Evolutionary conservation across 345 rosid species (phyloP).

Genomic region (Sisymbrium altissimum): DNA sequence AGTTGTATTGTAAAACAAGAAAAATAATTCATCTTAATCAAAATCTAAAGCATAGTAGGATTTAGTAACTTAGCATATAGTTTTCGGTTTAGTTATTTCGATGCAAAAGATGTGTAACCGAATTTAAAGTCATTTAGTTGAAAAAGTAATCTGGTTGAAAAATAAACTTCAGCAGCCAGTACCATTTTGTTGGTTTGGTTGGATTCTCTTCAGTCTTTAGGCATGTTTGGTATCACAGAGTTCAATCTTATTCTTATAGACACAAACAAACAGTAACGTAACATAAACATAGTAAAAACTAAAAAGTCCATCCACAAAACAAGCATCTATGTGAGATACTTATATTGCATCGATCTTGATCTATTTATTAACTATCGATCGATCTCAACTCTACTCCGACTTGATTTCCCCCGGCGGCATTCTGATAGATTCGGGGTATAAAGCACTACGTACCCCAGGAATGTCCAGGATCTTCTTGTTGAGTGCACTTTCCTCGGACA

Average conservation of each 20-base stretch:
- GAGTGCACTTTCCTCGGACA: slow-evolving; percentile 23
- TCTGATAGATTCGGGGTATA: slow-evolving; percentile 38
- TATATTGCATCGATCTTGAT: neutral
- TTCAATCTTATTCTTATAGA: neutral
- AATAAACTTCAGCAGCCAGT: no score
- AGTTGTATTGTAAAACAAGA: neutral
- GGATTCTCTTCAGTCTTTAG: neutral
- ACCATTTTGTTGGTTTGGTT: no score
- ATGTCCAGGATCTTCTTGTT: slow-evolving; percentile 41
- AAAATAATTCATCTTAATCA: neutral
- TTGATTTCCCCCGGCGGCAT: slow-evolving; percentile 32
- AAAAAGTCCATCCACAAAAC: neutral
- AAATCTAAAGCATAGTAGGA: no score
- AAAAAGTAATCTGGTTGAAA: no score
- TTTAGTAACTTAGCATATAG: no score
- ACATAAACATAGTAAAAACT: neutral
- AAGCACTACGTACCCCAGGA: slow-evolving; percentile 36
- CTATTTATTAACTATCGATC: neutral
- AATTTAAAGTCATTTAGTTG: no score
- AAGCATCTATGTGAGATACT: neutral
- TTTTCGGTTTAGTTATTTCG: neutral
- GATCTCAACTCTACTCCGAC: slow-evolving; percentile 19
- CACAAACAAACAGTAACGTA: neutral
- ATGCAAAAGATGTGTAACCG: no score
- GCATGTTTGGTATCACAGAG: neutral